Evolutionary conservation across 768 basidiomycete species (phyloP).

Genomic region (Serendipita sp.): DNA sequence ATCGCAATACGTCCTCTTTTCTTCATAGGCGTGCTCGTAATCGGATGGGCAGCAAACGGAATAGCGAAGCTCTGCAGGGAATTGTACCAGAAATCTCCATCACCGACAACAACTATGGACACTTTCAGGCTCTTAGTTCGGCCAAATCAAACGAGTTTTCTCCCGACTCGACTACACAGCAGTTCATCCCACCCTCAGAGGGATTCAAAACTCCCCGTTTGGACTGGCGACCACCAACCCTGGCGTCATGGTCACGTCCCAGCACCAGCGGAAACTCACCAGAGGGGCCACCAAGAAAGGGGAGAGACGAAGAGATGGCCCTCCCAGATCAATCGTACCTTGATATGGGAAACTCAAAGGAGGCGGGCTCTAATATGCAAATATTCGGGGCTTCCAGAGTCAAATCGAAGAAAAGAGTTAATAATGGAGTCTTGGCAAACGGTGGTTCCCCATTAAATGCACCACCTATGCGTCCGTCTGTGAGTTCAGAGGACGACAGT

Average conservation of each 20-base stretch:
- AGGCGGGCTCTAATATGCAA: too few relatives aligned
- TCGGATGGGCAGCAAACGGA: background rate
- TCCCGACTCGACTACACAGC: background rate
- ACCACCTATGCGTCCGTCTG: background rate
- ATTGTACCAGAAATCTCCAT: background rate
- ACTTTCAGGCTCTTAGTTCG: background rate
- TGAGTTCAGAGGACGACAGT: background rate
- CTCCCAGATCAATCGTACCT: too few relatives aligned
- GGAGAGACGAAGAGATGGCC: background rate
- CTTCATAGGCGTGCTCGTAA: background rate
- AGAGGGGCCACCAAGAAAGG: background rate
- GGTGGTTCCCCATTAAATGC: background rate
- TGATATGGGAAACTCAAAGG: too few relatives aligned
- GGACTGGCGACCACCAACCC: background rate
- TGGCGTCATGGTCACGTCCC: background rate
- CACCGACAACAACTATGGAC: background rate
- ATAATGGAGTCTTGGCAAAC: background rate
- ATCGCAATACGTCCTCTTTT: background rate
- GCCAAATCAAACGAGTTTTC: background rate
- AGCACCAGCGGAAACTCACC: background rate
- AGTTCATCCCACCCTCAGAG: background rate
- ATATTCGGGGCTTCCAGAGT: too few relatives aligned
- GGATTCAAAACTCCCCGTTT: background rate
- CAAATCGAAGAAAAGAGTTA: too few relatives aligned
- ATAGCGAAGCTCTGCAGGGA: background rate